Evolutionary conservation across 2,329 filamentous ascomycete species (phyloP), one percentile per base, ranked within the genome.

Genomic region (Saccharata proteae): DNA sequence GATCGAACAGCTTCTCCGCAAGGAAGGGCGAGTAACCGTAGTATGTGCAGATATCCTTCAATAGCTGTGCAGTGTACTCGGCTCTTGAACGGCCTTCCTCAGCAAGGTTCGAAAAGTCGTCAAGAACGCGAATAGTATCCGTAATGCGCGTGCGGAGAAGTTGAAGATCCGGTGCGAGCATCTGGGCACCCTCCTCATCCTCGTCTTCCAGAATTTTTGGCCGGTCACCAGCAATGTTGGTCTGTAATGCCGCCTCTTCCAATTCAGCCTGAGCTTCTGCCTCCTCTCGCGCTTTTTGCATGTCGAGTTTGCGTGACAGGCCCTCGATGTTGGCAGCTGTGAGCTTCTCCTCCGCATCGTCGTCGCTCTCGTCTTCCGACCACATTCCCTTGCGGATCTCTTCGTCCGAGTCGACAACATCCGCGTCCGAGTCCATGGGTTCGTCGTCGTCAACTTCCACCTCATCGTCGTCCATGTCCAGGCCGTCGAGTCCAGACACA

Each of bases 301-400:
- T 65, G 52, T 98, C 88, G 35, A 98, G 60, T 55, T 85, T 88
- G 45, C 76, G 70, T 34, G 88, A 86, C 34, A 98, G 64, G 36
- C 90, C 90, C 46, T 80, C 90, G 40, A 98, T 96, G 57, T 98
- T 98, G 40, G 90, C 90, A 2, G 86, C 86, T 30, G 84, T 98
- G 43, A 98, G 69, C 53, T 77, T 79, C 59, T 94, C 86, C 58
- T 93, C 84, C 4, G 75, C 78, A 1, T 80, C 86, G 41, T 88
- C 82, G 45, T 92, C 85, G 49, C 96, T 88, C 41, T 96, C 90
- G 49, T 96, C 88, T 43, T 96, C 88, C 0, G 90, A 96, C 66
- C 93, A 98, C 66, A 93, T 83, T 41, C 77, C 73, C 40, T 47
- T 59, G 41, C 58, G 32, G 61, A 61, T 15, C 17, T 74, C 72